Conservation (phyloP, 2,329 filamentous ascomycete genomes). For the Calonectria fujianensis region DNA sequence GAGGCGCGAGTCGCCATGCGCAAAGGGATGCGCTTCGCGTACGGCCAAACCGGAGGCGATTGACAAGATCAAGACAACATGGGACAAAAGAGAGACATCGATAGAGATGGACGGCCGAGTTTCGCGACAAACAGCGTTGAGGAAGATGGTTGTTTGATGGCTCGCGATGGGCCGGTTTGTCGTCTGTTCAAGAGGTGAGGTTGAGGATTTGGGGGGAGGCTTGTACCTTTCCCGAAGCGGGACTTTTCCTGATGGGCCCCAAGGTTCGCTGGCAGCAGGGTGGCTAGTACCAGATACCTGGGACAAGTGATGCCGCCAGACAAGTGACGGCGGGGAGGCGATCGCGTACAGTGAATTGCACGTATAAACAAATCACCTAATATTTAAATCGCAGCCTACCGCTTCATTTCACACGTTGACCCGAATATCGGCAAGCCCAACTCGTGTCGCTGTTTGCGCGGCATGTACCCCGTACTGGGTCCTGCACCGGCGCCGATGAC, state of each 20-base stretch:
- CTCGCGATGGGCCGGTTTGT: constrained; percentile 69
- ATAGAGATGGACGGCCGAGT: constrained; percentile 68
- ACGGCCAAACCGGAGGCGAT: constrained; percentile 68
- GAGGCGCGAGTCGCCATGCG: constrained; percentile 74
- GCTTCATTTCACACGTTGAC: constrained; percentile 28
- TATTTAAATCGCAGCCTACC: constrained; percentile 19
- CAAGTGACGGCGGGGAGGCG: constrained; percentile 21
- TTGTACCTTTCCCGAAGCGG: constrained; percentile 64
- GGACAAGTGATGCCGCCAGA: constrained; percentile 41
- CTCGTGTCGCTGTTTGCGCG: constrained; percentile 39
- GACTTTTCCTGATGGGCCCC: constrained; percentile 57
- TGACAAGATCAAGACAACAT: constrained; percentile 70
- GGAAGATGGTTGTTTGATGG: constrained; percentile 71
- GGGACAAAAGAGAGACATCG: constrained; percentile 70
- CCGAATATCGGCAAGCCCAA: constrained; percentile 29
- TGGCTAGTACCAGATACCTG: constrained; percentile 49
- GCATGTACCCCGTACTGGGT: constrained; percentile 51
- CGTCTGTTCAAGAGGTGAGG: constrained; percentile 74
- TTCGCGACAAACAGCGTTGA: constrained; percentile 63
- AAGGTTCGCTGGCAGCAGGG: constrained; percentile 48
- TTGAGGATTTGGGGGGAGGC: constrained; percentile 69
- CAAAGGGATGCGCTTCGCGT: constrained; percentile 70
- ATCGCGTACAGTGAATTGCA: constrained; percentile 20
- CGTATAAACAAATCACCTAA: neutral
- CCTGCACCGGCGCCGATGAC: constrained; percentile 43